Evolutionary conservation across 2,329 filamentous ascomycete species (phyloP).

Genomic region (Cladophialophora bantiana): DNA sequence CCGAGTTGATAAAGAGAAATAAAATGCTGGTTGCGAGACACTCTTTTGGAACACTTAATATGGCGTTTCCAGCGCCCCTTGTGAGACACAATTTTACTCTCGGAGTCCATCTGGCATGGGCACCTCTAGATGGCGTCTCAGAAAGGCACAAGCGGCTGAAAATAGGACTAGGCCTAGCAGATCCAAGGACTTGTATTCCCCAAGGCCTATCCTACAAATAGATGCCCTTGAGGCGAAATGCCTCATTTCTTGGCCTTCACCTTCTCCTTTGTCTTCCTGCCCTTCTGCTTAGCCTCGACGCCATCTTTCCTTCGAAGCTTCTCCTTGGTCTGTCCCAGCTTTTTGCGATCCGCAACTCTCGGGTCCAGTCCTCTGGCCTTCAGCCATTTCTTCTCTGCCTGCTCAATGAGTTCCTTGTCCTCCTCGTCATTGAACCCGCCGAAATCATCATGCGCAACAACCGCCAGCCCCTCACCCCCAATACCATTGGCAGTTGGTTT

Average conservation of each 20-base stretch:
- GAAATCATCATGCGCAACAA: conserved; percentile 63
- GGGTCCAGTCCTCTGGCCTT: conserved; percentile 77
- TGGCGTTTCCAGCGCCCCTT: too few relatives aligned
- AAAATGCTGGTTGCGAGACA: neutral
- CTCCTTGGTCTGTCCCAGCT: conserved; percentile 7
- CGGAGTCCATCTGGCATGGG: conserved; percentile 1
- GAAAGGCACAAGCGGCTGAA: neutral
- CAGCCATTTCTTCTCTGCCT: conserved; percentile 75
- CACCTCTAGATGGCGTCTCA: neutral
- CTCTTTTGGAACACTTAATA: neutral
- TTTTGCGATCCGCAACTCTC: conserved; percentile 55
- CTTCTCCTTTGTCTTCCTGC: conserved; percentile 7
- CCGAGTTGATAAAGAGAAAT: neutral
- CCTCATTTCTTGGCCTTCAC: neutral
- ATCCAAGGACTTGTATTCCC: neutral
- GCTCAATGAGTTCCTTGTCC: conserved; percentile 74
- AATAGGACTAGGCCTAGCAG: neutral
- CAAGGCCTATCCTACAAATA: neutral
- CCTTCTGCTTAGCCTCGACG: neutral
- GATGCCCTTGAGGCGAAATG: neutral
- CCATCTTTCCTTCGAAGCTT: neutral
- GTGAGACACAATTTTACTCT: neutral
- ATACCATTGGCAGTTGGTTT: conserved; percentile 42
- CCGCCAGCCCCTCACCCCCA: conserved; percentile 41
- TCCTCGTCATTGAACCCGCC: conserved; percentile 77